phyloP scores from a whole-genome alignment of 2,329 filamentous ascomycete species.

The Alternaria sp. region DNA sequence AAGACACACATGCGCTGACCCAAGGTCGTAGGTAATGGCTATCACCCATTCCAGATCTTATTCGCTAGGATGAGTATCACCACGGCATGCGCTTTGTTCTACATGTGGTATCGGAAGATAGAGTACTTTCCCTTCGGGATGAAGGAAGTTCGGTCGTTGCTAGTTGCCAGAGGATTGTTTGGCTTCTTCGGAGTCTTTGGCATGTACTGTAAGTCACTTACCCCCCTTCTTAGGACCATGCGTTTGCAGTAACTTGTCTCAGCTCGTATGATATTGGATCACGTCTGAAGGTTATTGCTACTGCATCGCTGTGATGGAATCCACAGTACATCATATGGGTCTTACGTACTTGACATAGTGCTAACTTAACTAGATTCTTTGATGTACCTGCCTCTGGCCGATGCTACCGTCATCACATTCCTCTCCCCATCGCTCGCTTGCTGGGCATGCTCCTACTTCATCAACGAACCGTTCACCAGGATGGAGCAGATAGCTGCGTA shows the following conservation, averaged over 20 bases:
- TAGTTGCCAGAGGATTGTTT: constrained; percentile 70
- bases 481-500: constrained; percentile 78
- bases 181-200: constrained; percentile 82
- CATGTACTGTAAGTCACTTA: constrained; percentile 65
- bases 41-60: constrained; percentile 80
- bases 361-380: constrained; percentile 59
- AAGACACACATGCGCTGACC: not conserved
- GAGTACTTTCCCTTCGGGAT: constrained; percentile 74
- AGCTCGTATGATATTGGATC: not conserved
- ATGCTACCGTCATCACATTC: constrained; percentile 90
- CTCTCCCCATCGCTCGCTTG: constrained; percentile 79
- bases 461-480: constrained; percentile 78
- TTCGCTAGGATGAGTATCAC: constrained; percentile 82
- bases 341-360: constrained; percentile 19
- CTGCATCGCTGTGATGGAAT: not conserved
- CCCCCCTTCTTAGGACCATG: constrained; percentile 15
- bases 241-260: constrained; percentile 1
- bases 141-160: constrained; percentile 68
- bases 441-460: constrained; percentile 77
- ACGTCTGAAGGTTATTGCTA: not conserved
- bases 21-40: constrained; percentile 57
- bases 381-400: constrained; percentile 81
- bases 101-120: constrained; percentile 74
- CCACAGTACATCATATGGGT: constrained; percentile 4
- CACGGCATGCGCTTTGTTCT: constrained; percentile 66